phyloP scores from a whole-genome alignment of 352 stramenopile species.

The Phytophthora crassamura region DNA sequence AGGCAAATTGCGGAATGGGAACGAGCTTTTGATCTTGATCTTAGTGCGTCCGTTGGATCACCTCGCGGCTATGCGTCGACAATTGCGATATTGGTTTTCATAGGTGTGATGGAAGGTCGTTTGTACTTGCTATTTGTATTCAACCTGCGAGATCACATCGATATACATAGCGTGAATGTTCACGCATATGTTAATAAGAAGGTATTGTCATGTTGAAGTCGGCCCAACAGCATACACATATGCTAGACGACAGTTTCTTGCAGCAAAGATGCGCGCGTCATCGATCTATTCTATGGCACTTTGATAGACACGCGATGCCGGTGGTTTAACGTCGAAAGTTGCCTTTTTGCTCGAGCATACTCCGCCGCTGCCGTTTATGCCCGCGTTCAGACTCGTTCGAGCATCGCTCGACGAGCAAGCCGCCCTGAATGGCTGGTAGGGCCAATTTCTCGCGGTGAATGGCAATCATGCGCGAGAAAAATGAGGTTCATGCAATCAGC shows the following conservation, averaged over 20 bases:
- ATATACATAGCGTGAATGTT: conserved; percentile 2
- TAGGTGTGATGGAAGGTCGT: too few relatives aligned
- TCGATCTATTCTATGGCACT: conserved; percentile 7
- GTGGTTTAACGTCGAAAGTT: conserved; percentile 18
- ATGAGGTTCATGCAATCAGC: conserved; percentile 5
- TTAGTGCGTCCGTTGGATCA: too few relatives aligned
- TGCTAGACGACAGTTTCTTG: neutral
- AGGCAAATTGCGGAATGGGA: conserved; percentile 35
- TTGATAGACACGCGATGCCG: conserved; percentile 15
- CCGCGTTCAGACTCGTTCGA: conserved; percentile 1
- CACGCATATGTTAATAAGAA: neutral
- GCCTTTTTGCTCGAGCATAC: conserved; percentile 14
- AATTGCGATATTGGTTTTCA: too few relatives aligned
- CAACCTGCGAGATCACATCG: too few relatives aligned
- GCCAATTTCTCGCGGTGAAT: conserved; percentile 14
- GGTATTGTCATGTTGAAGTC: conserved; percentile 17
- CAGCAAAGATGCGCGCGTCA: conserved; percentile 29
- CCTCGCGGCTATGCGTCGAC: too few relatives aligned
- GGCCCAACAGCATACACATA: conserved; percentile 10
- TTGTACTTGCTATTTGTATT: too few relatives aligned
- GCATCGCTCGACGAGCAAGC: neutral
- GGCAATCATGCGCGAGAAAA: neutral
- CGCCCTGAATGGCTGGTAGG: neutral
- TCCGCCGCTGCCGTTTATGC: neutral
- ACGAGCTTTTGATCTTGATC: too few relatives aligned